Percentiles rank a stretch among this genome's conserved stretches.
Evolutionary conservation across 31 red algal species (phyloP).

Genomic region (Odonthalia washingtoniensis): DNA sequence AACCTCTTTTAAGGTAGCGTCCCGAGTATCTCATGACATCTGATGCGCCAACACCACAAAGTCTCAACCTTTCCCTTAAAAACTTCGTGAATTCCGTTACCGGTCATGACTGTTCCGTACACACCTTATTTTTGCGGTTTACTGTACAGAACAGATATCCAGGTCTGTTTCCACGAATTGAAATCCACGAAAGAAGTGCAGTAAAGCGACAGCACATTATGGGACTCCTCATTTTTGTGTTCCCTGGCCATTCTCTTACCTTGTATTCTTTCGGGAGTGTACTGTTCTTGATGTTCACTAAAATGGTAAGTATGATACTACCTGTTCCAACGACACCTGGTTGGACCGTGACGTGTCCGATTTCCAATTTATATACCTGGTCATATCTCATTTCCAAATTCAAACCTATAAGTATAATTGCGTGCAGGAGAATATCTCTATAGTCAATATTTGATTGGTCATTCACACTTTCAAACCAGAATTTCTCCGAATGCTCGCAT

Average conservation of each 20-base stretch:
- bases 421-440: constrained; percentile 49
- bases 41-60: background rate
- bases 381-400: constrained; percentile 47
- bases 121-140: background rate
- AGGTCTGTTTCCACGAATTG: constrained; percentile 16
- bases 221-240: background rate
- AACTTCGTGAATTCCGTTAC: background rate
- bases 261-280: constrained; percentile 1
- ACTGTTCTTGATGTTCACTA: constrained; percentile 16
- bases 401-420: constrained; percentile 52
- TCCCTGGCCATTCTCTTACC: constrained; percentile 31
- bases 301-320: background rate
- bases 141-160: constrained; percentile 51
- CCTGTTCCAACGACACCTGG: background rate
- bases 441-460: background rate
- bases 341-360: background rate
- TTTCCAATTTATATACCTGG: constrained; percentile 37
- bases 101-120: background rate
- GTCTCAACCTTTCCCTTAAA: background rate
- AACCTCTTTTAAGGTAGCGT: constrained; percentile 39
- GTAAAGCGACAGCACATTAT: constrained; percentile 26
- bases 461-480: constrained; percentile 29
- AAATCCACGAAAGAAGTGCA: constrained; percentile 55
- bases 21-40: constrained; percentile 4
- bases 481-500: too few species aligned